Base-by-base conservation (phyloP, 768 basidiomycete genomes). In the Vararia minispora region DNA sequence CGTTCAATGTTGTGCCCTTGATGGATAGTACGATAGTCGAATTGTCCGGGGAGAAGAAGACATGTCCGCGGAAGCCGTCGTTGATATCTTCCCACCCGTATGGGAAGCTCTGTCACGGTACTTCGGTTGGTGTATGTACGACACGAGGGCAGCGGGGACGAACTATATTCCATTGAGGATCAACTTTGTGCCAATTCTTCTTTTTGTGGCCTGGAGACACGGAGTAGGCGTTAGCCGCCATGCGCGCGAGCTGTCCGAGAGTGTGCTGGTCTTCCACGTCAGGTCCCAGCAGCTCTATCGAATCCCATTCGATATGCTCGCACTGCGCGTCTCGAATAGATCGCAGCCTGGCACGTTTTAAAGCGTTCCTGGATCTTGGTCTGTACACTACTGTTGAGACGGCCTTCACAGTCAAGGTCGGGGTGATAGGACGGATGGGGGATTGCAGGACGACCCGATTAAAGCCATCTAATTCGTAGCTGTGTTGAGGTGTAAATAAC, bases 161-260 rank as follows among this genome's bases (percentile, higher is more conserved):
- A 33, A 59, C 59, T 37, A 48, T 66, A 44, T 88, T 90, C 83
- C 83, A 97, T 1, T 71, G 63, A 3, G 58, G 52, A 50, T 83
- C 84, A 3, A 89, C 58, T 23, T 87, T 79, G 47, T 83, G 92
- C 92, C 90, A 95, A 35, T 76, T 78, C 35, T 63, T 68, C n/a
- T n/a, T n/a, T n/a, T n/a, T n/a, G 50, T 65, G 60, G 5, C 76
- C 74, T 12, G 84, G 81, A n/a, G n/a, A n/a, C 22, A 75, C 55
- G 9, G 79, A 74, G 60, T 97, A 97, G 2, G 94, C 92, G 54
- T 97, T 87, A 25, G 78, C 85, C 8, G 79, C 68, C 81, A 97
- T 92, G 41, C 85, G 57, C 6, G 84, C 91, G 21, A 98, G 68
- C 53, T 89, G 79, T 2, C 69, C 66, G 5, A 97, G 61, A 0